These are phyloP conservation scores for Coix lacrymajobi DNA, from an alignment of 176 grass and related monocot genomes.

Conservation along the genomic window DNA sequence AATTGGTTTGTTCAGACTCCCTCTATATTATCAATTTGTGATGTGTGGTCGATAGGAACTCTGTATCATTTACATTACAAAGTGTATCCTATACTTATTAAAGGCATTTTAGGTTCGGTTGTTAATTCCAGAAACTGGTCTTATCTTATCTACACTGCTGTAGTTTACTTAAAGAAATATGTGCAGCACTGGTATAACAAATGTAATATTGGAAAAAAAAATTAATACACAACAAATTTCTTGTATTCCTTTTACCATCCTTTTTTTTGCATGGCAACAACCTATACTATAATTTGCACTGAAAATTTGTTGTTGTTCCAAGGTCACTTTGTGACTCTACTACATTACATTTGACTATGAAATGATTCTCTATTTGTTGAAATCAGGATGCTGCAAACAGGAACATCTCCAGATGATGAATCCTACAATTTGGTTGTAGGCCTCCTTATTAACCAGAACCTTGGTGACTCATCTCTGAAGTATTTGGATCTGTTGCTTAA, in stretches of 20 bases:
- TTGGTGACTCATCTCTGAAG: conserved; percentile 66
- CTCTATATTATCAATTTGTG: not conserved
- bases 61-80: not conserved
- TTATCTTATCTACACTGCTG: not conserved
- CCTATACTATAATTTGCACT: not conserved
- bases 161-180: not conserved
- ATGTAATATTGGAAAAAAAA: not conserved
- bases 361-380: conserved; percentile 61
- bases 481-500: conserved; percentile 85
- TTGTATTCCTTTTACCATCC: not conserved
- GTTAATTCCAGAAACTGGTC: not conserved
- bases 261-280: not conserved
- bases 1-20: not conserved
- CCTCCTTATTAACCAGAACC: conserved; percentile 57
- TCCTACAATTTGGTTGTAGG: conserved; percentile 91
- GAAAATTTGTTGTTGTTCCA: not conserved
- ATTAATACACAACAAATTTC: not conserved
- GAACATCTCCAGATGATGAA: conserved; percentile 75
- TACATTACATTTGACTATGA: conserved; percentile 22
- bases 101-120: not conserved
- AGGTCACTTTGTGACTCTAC: conserved; percentile 4
- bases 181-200: not conserved
- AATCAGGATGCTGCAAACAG: conserved; percentile 94
- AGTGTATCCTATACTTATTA: not conserved
- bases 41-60: not conserved